Percentiles rank a stretch among this genome's conserved stretches.
These are phyloP conservation scores for Melianthus villosus DNA, from an alignment of 441 rosid species.

Conservation along the genomic window DNA sequence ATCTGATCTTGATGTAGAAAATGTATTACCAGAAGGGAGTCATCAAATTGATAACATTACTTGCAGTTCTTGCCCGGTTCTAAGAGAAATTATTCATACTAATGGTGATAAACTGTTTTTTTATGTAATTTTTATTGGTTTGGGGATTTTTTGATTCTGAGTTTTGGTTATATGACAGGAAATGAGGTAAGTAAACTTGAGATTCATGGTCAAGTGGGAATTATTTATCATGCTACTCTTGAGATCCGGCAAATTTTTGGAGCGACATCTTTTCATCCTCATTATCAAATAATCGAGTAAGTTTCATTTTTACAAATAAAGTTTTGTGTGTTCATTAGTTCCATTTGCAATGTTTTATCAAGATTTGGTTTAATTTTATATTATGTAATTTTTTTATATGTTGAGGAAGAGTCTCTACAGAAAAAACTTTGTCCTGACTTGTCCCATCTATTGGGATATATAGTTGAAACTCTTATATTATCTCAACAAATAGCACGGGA, in stretches of 20 bases:
- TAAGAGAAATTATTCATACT: constrained; percentile 38
- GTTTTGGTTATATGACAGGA: constrained; percentile 16
- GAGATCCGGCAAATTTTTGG: constrained; percentile 7
- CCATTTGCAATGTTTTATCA: neutral
- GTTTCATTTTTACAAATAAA: neutral
- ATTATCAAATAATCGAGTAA: constrained; percentile 27
- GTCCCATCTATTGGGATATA: too few species aligned
- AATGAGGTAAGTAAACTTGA: constrained; percentile 21
- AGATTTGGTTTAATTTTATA: neutral
- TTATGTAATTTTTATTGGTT: neutral
- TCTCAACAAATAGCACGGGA: too few species aligned
- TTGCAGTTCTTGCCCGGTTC: constrained; percentile 42
- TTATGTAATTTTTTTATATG: too few species aligned
- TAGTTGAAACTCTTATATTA: too few species aligned
- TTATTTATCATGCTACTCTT: constrained; percentile 41
- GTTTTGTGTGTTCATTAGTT: too few species aligned
- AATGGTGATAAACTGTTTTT: constrained; percentile 21
- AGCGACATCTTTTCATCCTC: neutral
- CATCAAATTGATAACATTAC: neutral
- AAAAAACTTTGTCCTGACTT: too few species aligned
- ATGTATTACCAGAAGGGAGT: neutral
- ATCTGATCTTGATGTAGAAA: constrained; percentile 3
- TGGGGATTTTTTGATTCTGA: neutral
- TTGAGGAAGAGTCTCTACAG: too few species aligned
- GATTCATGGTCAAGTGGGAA: constrained; percentile 45